These are phyloP conservation scores for Dicorynia guianensis DNA, from an alignment of 306 rosid genomes.

Conservation along the genomic window DNA sequence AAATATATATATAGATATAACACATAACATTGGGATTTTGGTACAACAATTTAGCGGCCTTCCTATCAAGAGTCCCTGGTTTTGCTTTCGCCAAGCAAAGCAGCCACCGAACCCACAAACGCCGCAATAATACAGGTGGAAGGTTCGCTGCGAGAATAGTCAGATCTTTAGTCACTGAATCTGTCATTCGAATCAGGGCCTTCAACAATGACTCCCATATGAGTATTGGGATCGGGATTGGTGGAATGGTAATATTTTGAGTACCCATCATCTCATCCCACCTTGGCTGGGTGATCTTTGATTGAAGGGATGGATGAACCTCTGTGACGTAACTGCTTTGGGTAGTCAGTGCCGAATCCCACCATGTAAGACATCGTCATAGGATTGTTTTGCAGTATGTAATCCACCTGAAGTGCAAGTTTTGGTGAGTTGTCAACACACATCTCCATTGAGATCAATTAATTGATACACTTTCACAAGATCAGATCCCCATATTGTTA, in stretches of 20 bases:
- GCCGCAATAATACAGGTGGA: conserved; percentile 85
- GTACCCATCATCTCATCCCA: conserved; percentile 71
- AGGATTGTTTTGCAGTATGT: conserved; percentile 82
- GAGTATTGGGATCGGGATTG: conserved; percentile 73
- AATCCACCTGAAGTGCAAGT: conserved; percentile 65
- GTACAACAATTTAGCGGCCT: background rate
- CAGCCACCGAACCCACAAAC: conserved; percentile 75
- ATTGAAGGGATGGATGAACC: conserved; percentile 85
- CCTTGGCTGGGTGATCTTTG: conserved; percentile 52
- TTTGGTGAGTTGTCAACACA: background rate
- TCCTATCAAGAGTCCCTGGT: background rate
- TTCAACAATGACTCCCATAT: conserved; percentile 84
- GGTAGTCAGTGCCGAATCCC: conserved; percentile 77
- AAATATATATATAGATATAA: too few relatives aligned
- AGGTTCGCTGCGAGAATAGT: conserved; percentile 77
- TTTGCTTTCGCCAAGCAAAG: conserved; percentile 49
- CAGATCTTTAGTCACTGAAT: conserved; percentile 70
- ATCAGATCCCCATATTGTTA: background rate
- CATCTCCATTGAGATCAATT: background rate
- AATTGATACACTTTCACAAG: background rate
- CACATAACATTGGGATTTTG: background rate
- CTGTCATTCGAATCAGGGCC: conserved; percentile 76
- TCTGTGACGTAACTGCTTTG: conserved; percentile 78
- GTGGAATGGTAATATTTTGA: conserved; percentile 52
- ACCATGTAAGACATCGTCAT: conserved; percentile 80